Conservation (phyloP, 2,329 filamentous ascomycete genomes). For the Clonostachys chloroleuca region DNA sequence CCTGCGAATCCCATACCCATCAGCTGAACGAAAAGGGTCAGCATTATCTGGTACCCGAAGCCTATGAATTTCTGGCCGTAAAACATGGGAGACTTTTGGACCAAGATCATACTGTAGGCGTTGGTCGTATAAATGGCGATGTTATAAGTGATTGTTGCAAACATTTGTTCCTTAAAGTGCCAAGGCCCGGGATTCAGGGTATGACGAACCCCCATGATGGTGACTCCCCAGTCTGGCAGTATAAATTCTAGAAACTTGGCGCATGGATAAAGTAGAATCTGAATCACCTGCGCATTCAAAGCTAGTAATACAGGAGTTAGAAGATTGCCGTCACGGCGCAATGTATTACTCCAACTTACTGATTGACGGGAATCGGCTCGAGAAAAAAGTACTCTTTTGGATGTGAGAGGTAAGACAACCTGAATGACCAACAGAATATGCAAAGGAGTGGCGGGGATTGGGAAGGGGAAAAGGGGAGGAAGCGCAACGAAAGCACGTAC, state of each 20-base stretch:
- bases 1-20: constrained; percentile 53
- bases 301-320: no score
- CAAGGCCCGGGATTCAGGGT: constrained; percentile 46
- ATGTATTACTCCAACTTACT: no score
- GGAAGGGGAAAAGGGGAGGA: no score
- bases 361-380: no score
- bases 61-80: constrained; percentile 44
- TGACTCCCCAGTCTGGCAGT: constrained; percentile 40
- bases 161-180: constrained; percentile 51
- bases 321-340: no score
- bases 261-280: constrained; percentile 45
- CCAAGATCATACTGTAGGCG: constrained; percentile 33
- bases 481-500: no score
- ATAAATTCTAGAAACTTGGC: constrained; percentile 37
- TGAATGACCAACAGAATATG: no score
- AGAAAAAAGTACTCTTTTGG: no score
- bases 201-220: constrained; percentile 27
- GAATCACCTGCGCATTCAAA: constrained; percentile 8
- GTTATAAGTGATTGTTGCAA: constrained; percentile 54
- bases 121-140: constrained; percentile 43
- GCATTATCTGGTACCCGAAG: constrained; percentile 44
- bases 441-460: no score
- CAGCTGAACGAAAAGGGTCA: constrained; percentile 45
- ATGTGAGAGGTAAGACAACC: no score
- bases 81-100: constrained; percentile 39